Conservation (phyloP, 495 filamentous ascomycete genomes). For the Lineolata rhizophorae region DNA sequence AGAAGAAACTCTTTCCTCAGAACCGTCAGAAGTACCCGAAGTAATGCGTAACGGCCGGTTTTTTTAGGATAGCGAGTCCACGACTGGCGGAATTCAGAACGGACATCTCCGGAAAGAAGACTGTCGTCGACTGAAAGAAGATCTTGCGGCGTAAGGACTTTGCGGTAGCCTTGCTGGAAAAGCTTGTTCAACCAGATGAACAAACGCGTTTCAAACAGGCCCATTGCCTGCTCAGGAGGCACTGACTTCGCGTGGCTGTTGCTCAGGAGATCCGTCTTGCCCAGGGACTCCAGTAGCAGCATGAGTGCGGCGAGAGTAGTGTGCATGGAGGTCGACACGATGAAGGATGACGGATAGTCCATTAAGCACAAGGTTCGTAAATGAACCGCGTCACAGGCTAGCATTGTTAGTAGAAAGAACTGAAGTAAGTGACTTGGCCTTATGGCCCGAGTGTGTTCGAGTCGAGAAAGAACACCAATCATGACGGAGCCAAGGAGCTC, state of each 20-base stretch:
- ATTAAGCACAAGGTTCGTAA: slow-evolving; percentile 9
- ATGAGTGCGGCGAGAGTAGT: slow-evolving; percentile 6
- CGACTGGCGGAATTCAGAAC: slow-evolving; percentile 1
- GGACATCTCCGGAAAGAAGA: slow-evolving; percentile 3
- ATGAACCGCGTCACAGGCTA: slow-evolving; percentile 7
- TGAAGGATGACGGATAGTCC: slow-evolving; percentile 2
- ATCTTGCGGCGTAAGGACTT: neutral
- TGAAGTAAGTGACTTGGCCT: slow-evolving; percentile 9
- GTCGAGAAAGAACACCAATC: slow-evolving; percentile 4
- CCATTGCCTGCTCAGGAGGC: slow-evolving; percentile 8
- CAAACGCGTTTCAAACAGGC: slow-evolving; percentile 4
- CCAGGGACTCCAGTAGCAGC: slow-evolving; percentile 8
- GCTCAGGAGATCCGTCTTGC: slow-evolving; percentile 6
- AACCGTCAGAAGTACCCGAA: slow-evolving; percentile 2
- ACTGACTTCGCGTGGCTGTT: slow-evolving; percentile 2
- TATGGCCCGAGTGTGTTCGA: slow-evolving; percentile 7
- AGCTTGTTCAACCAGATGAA: slow-evolving; percentile 7
- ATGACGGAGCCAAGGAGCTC: slow-evolving; percentile 5
- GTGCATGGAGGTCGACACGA: slow-evolving; percentile 5
- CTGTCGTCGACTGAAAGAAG: slow-evolving; percentile 3
- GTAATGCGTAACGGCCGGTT: neutral
- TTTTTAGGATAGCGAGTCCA: slow-evolving; percentile 4
- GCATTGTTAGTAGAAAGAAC: slow-evolving; percentile 8
- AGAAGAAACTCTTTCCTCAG: slow-evolving; percentile 4
- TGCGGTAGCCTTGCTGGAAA: slow-evolving; percentile 1